Conservation (phyloP, 2,329 filamentous ascomycete genomes). For the Colletotrichum sp. region DNA sequence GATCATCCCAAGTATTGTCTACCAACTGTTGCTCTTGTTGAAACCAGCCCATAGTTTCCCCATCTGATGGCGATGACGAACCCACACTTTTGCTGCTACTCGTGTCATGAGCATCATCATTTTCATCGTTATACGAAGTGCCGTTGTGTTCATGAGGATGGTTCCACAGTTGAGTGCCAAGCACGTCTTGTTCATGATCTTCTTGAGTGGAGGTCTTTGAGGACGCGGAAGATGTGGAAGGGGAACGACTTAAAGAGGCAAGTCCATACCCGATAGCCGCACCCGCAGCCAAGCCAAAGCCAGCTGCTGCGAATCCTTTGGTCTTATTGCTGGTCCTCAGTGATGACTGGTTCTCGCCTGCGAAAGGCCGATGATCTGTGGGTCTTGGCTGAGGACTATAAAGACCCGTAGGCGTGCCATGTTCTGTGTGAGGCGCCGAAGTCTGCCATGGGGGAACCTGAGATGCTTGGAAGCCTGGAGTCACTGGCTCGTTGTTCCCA, state of each 20-base stretch:
- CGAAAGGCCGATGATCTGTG: background rate
- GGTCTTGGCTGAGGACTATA: background rate
- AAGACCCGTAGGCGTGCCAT: rapidly evolving
- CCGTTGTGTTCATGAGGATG: rapidly evolving
- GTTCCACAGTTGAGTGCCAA: background rate
- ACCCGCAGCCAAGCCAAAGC: background rate
- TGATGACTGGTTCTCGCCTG: too few species aligned
- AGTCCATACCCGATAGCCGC: background rate
- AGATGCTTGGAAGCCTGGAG: background rate
- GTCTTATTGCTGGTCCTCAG: too few species aligned
- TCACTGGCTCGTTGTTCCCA: background rate
- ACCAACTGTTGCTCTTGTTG: background rate
- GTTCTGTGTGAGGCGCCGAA: background rate
- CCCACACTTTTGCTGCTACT: rapidly evolving
- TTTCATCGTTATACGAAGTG: background rate
- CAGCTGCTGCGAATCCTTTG: background rate
- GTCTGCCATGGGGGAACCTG: background rate
- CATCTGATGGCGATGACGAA: background rate
- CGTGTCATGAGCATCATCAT: background rate
- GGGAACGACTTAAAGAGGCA: background rate
- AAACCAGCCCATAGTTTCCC: background rate
- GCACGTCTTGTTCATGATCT: background rate
- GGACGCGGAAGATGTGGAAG: background rate
- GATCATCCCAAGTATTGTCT: background rate
- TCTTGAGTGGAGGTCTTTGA: background rate